phyloP scores from a whole-genome alignment of 2,329 filamentous ascomycete species.

The Apiospora saccharicola region DNA sequence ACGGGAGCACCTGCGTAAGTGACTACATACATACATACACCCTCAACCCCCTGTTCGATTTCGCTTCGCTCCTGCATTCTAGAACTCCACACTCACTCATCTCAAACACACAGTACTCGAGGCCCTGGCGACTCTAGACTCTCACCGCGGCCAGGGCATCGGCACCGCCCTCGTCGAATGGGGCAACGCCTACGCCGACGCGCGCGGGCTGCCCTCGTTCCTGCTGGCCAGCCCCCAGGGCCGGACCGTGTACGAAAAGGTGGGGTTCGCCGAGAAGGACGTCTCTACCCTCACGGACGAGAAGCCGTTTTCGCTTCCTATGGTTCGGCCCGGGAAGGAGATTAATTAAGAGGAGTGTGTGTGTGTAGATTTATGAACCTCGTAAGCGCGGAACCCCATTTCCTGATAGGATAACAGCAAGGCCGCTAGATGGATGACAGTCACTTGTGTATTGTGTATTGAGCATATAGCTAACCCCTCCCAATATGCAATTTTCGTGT shows the following conservation, averaged over 20 bases:
- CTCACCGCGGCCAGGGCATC: conserved; percentile 29
- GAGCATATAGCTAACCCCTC: too few relatives aligned
- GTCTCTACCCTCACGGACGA: conserved; percentile 26
- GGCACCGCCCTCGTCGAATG: conserved; percentile 28
- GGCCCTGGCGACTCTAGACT: conserved; percentile 25
- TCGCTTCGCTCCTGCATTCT: too few relatives aligned
- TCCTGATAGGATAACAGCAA: not conserved
- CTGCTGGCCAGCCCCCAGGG: conserved; percentile 29
- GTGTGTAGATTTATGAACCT: too few relatives aligned
- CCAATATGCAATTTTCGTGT: not conserved
- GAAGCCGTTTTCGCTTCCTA: conserved; percentile 22
- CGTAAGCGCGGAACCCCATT: not conserved
- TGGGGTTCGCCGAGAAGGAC: conserved; percentile 29
- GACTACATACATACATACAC: too few relatives aligned
- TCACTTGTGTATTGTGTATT: too few relatives aligned
- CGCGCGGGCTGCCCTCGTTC: conserved; percentile 29
- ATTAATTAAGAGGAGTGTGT: too few relatives aligned
- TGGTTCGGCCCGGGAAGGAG: conserved; percentile 29
- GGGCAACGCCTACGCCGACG: conserved; percentile 31
- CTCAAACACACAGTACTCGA: conserved; percentile 28
- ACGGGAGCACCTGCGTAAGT: conserved; percentile 29
- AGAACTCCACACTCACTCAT: not conserved
- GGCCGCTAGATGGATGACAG: too few relatives aligned
- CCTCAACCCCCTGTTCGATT: too few relatives aligned
- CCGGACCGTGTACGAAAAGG: conserved; percentile 28